Conservation (phyloP, 352 stramenopile genomes). For the Pythium aquatile region DNA sequence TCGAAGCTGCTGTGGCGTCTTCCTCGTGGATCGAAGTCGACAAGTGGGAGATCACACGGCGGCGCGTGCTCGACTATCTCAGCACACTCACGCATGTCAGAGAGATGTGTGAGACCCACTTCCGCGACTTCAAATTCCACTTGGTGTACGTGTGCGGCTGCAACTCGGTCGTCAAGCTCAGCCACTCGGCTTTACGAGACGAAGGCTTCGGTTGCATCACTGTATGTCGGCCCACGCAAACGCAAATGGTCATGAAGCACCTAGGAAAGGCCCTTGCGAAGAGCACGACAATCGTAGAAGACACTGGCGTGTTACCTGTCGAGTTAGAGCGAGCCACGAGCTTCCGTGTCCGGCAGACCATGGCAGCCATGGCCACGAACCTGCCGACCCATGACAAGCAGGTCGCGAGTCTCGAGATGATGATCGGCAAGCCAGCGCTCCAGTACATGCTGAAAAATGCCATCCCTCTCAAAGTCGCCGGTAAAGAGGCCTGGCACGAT, state of each 20-base stretch:
- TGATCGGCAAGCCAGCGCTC: slow-evolving; percentile 64
- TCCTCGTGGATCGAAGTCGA: slow-evolving; percentile 85
- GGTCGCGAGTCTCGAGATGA: slow-evolving; percentile 48
- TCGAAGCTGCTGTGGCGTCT: slow-evolving; percentile 59
- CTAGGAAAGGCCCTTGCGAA: slow-evolving; percentile 58
- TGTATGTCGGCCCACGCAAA: slow-evolving; percentile 64
- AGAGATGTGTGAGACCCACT: slow-evolving; percentile 75
- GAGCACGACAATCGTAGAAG: slow-evolving; percentile 65
- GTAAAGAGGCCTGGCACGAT: slow-evolving; percentile 53
- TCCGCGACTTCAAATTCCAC: slow-evolving; percentile 58
- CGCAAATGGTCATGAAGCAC: slow-evolving; percentile 70
- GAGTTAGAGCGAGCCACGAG: slow-evolving; percentile 67
- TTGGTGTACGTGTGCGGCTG: slow-evolving; percentile 77
- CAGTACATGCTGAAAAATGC: slow-evolving; percentile 61
- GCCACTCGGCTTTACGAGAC: slow-evolving; percentile 59
- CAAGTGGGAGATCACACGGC: slow-evolving; percentile 80
- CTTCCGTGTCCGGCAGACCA: slow-evolving; percentile 56
- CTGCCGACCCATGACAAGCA: slow-evolving; percentile 25
- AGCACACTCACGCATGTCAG: slow-evolving; percentile 69
- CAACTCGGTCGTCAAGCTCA: slow-evolving; percentile 80
- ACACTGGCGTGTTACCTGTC: slow-evolving; percentile 63
- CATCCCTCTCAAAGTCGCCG: slow-evolving; percentile 58
- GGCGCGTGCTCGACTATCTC: slow-evolving; percentile 72
- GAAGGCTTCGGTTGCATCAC: slow-evolving; percentile 72
- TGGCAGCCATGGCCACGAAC: slow-evolving; percentile 26